Evolutionary conservation across 306 rosid genomes (phyloP).

Genomic region (Gleditsia sinensis): DNA sequence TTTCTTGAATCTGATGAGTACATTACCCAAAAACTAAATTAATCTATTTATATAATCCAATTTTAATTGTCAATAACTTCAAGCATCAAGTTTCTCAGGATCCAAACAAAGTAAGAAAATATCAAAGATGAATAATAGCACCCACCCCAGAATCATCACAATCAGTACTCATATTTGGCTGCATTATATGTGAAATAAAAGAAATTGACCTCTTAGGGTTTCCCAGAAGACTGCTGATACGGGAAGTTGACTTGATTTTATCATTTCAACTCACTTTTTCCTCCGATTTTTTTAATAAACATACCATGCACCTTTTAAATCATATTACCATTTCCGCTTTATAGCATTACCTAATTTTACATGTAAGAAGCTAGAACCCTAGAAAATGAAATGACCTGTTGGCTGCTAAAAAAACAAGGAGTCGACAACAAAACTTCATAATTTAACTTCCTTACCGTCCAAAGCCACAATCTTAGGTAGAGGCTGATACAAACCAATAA

Average conservation of each 20-base stretch:
- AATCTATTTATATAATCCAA: not conserved
- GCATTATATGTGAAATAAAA: not conserved
- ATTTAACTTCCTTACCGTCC: not conserved
- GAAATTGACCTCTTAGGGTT: not conserved
- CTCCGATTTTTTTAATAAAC: not conserved
- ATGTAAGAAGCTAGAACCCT: not conserved
- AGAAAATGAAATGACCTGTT: not conserved
- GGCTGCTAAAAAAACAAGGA: not conserved
- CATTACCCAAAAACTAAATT: not conserved
- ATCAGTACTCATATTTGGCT: not conserved
- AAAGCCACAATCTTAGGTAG: not conserved
- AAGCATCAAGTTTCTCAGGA: not conserved
- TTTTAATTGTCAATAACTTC: not conserved
- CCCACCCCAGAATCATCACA: not conserved
- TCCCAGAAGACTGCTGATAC: not conserved
- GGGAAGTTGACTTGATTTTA: not conserved
- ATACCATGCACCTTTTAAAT: not conserved
- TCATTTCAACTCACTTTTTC: not conserved
- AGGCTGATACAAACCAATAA: not conserved
- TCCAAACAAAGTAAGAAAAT: not conserved
- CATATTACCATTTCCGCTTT: not conserved
- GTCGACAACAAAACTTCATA: not conserved
- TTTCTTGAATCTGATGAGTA: constrained; percentile 12
- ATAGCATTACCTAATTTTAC: not conserved
- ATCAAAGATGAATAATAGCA: not conserved